A percentile compares a stretch with the other conserved stretches of the same genome.
Conservation (phyloP, 495 filamentous ascomycete species). For the Chaetomium fimeti region DNA sequence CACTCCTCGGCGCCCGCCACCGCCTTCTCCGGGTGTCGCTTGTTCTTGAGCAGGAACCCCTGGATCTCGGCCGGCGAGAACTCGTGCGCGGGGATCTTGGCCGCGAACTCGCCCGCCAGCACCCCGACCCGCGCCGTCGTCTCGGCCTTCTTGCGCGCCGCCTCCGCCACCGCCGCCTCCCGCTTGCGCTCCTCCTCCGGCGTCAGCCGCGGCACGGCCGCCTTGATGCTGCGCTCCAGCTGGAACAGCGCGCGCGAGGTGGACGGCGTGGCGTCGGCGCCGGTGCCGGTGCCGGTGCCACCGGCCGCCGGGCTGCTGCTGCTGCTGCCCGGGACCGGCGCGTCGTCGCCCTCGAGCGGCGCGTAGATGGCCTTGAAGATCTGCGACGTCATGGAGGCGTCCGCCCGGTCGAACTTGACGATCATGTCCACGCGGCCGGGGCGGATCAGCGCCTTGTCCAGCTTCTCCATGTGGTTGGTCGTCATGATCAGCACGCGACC, state of each 20-base stretch:
- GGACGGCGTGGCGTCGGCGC: not conserved
- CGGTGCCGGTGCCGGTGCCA: not conserved
- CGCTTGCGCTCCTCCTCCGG: conserved; percentile 38
- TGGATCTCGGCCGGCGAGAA: conserved; percentile 79
- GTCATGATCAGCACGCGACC: conserved; percentile 83
- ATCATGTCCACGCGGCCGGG: conserved; percentile 77
- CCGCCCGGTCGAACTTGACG: conserved; percentile 60
- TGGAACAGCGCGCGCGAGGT: conserved; percentile 7
- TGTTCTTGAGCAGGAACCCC: conserved; percentile 69
- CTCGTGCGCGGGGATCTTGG: conserved; percentile 57
- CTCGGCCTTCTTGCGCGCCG: conserved; percentile 36
- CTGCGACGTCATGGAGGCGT: conserved; percentile 43
- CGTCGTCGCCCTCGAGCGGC: conserved; percentile 46
- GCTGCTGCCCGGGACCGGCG: conserved; percentile 8
- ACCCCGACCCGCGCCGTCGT: conserved; percentile 35
- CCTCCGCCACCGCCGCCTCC: conserved; percentile 34
- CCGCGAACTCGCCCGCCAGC: conserved; percentile 59
- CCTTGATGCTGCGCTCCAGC: conserved; percentile 10
- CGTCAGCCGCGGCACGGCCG: conserved; percentile 10
- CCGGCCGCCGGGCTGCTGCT: no score
- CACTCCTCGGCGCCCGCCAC: conserved; percentile 57
- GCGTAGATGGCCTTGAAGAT: conserved; percentile 53
- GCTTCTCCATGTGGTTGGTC: conserved; percentile 73
- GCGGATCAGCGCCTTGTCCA: conserved; percentile 73
- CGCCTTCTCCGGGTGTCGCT: conserved; percentile 59